Evolutionary conservation across 1,284 basidiomycete species (phyloP).

Genomic region (Golubevia sp.): DNA sequence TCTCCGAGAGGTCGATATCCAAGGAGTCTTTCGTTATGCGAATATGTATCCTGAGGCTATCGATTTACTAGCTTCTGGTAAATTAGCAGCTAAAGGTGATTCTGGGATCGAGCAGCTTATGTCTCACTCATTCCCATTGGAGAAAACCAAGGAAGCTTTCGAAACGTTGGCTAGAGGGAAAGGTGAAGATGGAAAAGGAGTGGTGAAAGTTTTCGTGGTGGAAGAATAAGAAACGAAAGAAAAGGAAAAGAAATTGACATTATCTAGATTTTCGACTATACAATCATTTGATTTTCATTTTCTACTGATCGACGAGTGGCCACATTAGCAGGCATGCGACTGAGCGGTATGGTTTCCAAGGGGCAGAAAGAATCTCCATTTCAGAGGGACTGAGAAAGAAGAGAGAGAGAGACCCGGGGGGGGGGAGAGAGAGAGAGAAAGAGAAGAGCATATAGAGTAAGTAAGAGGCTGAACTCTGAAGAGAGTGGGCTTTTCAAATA

Average conservation of each 20-base stretch:
- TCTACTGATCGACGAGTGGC: constrained; percentile 39
- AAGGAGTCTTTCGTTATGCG: constrained; percentile 49
- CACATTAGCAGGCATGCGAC: constrained; percentile 53
- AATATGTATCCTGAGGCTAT: constrained; percentile 41
- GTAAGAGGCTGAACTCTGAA: neutral
- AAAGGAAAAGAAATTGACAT: no score
- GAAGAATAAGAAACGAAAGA: constrained; percentile 15
- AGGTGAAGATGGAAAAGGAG: constrained; percentile 23
- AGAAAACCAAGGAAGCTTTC: constrained; percentile 30
- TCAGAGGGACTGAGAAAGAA: constrained; percentile 28
- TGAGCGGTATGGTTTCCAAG: constrained; percentile 48
- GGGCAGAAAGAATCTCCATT: constrained; percentile 43
- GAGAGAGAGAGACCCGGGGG: no score
- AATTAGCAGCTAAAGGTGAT: constrained; percentile 24
- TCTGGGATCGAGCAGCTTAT: constrained; percentile 40
- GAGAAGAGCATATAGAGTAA: no score
- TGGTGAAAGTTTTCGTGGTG: constrained; percentile 44
- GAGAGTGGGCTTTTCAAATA: no score
- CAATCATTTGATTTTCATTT: no score
- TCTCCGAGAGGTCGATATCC: constrained; percentile 41
- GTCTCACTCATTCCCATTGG: constrained; percentile 30
- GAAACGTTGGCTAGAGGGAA: constrained; percentile 32
- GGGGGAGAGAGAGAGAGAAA: no score
- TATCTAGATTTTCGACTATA: no score
- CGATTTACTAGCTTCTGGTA: constrained; percentile 25